Evolutionary conservation across 495 filamentous ascomycete genomes (phyloP), one percentile per base, ranked within the genome.

Genomic region (Corynascus novoguineensis): DNA sequence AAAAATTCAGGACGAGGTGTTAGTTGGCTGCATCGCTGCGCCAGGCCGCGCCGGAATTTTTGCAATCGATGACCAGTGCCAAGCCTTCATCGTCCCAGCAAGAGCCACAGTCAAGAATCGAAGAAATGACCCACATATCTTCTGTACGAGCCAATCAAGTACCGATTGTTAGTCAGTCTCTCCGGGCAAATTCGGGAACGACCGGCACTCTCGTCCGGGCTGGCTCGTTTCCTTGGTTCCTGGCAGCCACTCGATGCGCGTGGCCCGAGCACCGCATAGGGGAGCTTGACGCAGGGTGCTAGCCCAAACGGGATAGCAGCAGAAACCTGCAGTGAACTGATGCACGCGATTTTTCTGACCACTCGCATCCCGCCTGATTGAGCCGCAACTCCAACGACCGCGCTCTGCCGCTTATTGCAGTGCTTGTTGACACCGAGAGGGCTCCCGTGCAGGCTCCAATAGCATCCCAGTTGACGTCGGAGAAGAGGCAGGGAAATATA

Each of bases 151-250:
- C 67, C 65, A 70, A 70, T 68, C 49, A 65, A 1, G 4, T 4
- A 12, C 3, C 12, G 8, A 37, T 22, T 27, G 58, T 66, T 70
- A 56, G 63, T 70, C 60, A 70, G 22, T 50, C 19, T 22, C 15
- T 6, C 38, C 63, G 67, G 65, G 60, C 55, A 55, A 61, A 63
- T 27, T 66, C 67, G 67, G 67, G 67, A 67, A 34, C 42, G 57
- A 46, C 63, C 62, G 59, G 58, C 47, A 40, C 32, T n/a, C 24
- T 14, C 37, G 21, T 48, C 53, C 48, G 58, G 28, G 15, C 5
- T 38, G 1, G 21, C 48, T 21, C 29, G n/a, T n/a, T 59, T 42
- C 25, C 44, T 44, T 55, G 40, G 11, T 50, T 44, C 22, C 22
- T 29, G 50, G 41, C 14, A 27, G 46, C 31, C 31, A 11, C 31